Evolutionary conservation across 176 grass and related monocot species (phyloP), one percentile per base, ranked within the genome.

Genomic region (Cenchrus fungigraminus): DNA sequence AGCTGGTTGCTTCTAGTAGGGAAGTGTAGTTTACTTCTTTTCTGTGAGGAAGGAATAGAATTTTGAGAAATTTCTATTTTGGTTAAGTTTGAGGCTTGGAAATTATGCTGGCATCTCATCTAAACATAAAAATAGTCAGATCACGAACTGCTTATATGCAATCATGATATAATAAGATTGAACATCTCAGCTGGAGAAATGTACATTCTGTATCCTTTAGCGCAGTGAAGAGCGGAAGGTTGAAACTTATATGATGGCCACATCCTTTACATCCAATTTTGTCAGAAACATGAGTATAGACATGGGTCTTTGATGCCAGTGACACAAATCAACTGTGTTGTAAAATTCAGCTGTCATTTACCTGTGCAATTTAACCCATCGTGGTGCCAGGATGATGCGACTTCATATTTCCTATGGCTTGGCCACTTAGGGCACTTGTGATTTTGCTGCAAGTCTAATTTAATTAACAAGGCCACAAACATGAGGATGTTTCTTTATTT

Each of bases 1-100:
- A 79, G 49, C 65, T 78, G 55, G 43, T 61, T 73, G 50, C 6
- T 42, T 40, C 0, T 67, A 60, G 37, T 31, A 56, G 34, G 37
- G 19, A 78, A 88, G 40, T n/a, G 72, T 9, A 77, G 55, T n/a
- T 72, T 65, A 6, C 28, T 78, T 37, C 49, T 79, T 78, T 72
- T 50, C 50, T 79, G 65, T 40, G 37, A 40, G 37, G 37, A 40
- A 83, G 31, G 22, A 14, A 46, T 12, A 53, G 34, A 78, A 71
- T 56, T 64, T 2, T 78, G 67, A 46, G 50, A 16, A 65, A 65
- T 31, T 55, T 45, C 13, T 55, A 29, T 14, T 84, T 79, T 73
- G 14, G 74, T 29, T 43, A 56, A 55, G 6, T 47, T 78, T 47
- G 54, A 79, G 78, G 42, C 5, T 46, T 85, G 16, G 43, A 60